Evolutionary conservation across 2,329 filamentous ascomycete genomes (phyloP), one percentile per base, ranked within the genome.

Genomic region (Fusarium robinianum): DNA sequence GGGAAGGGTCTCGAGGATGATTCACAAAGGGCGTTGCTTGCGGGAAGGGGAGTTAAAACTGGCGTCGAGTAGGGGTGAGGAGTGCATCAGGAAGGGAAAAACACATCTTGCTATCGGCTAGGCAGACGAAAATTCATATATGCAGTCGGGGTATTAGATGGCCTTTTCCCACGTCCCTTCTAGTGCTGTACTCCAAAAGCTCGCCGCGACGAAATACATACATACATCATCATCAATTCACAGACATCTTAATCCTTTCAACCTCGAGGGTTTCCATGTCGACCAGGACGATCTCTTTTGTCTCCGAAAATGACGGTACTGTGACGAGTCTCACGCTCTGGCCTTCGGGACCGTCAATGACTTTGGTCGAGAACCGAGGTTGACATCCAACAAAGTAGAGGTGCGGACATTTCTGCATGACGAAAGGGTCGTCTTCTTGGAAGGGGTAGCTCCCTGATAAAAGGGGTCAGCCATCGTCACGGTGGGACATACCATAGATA

Each of bases 321-420:
- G 88, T 78, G n/a, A 99, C 73, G 4, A 97, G 72, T 27, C 90
- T 78, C 7, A 96, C 87, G 12, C 72, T 71, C 66, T 95, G 86
- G 1, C 83, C 85, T 1, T 82, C 75, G 0, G 77, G 75, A 0
- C 85, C 85, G 27, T 84, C 72, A 23, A 95, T 84, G 2, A 85
- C 67, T 19, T 78, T 80, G 3, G 86, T 91, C 37, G 81, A 84
- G 66, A 95, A 95, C 38, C 76, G 75, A 3, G 89, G 85, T 67
- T 96, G 90, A 58, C 87, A 90, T 11, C 91, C 91, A 2, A 88
- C 86, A 65, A 99, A 89, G 71, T 90, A 97, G 21, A 99, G 75
- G 62, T 99, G 92, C 3, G 94, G 94, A 51, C 89, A 95, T 12
- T 83, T 74, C 52, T 85, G 81, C 60, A 99, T 77, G 29, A 97